phyloP scores from a whole-genome alignment of 441 rosid genomes.

The Erysimum pusillum region DNA sequence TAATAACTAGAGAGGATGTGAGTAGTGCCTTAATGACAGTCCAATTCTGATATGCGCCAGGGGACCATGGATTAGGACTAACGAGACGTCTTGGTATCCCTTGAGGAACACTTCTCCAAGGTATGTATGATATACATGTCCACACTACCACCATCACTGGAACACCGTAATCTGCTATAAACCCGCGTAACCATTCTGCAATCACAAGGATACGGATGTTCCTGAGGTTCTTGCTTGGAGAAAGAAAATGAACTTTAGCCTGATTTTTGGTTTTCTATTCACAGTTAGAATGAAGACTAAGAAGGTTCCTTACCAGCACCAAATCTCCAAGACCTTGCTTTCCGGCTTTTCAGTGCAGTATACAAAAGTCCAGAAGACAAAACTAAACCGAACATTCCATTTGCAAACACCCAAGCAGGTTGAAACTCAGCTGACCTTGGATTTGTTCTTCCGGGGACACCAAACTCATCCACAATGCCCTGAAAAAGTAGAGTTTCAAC shows the following conservation, averaged over 20 bases:
- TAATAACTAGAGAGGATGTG: slow-evolving; percentile 7
- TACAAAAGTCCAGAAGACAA: slow-evolving; percentile 67
- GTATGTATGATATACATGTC: slow-evolving; percentile 68
- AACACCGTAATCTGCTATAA: slow-evolving; percentile 80
- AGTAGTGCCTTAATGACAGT: slow-evolving; percentile 62
- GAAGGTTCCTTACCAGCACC: slow-evolving; percentile 60
- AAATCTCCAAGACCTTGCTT: slow-evolving; percentile 73
- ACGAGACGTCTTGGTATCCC: slow-evolving; percentile 77
- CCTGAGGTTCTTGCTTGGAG: slow-evolving; percentile 13
- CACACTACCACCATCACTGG: slow-evolving; percentile 75
- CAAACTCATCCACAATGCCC: slow-evolving; percentile 75
- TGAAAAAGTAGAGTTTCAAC: slow-evolving; percentile 33
- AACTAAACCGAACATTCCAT: slow-evolving; percentile 74
- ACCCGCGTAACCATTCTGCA: slow-evolving; percentile 66
- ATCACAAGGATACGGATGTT: slow-evolving; percentile 28
- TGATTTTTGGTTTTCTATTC: not conserved
- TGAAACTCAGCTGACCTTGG: slow-evolving; percentile 57
- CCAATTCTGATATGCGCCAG: slow-evolving; percentile 76
- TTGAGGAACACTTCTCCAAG: slow-evolving; percentile 62
- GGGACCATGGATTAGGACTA: slow-evolving; percentile 82
- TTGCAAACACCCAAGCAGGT: slow-evolving; percentile 75
- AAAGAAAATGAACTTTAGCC: not conserved
- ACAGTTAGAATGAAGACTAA: not conserved
- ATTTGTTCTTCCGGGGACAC: slow-evolving; percentile 64
- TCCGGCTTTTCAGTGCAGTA: slow-evolving; percentile 68